Evolutionary conservation across 2,329 filamentous ascomycete species (phyloP), one percentile per base, ranked within the genome.

Genomic region (Penicillium frequentans): DNA sequence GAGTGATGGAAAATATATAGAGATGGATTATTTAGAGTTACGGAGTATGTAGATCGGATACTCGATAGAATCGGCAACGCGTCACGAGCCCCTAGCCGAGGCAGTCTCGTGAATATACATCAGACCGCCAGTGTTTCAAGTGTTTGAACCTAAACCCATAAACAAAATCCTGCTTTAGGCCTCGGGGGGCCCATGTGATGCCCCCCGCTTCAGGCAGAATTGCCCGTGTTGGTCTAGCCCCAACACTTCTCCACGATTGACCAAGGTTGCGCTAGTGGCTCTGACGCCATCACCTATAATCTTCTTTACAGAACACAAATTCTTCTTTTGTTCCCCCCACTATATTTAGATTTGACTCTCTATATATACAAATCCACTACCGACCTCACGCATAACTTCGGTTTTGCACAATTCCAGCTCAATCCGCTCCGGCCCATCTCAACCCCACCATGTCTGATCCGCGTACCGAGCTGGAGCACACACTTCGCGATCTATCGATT

Each of bases 401-500:
- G 11, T n/a, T 23, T 49, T 37, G 6, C 16, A 10, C 29, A 10
- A 10, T 49, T 24, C 31, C 29, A 42, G 19, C 26, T 31, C 27
- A 26, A 21, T 27, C 37, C 10, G 31, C 13, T 9, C 23, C 35
- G 21, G 33, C 24, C 24, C 24, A n/a, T 50, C 24, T 13, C 35
- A n/a, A 11, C 33, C 42, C 42, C 50, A 37, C 55, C 45, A 67
- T 67, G 64, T 64, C 64, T 56, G 64, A 67, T 58, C 61, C 60
- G 23, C 44, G 62, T 29, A 44, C 54, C 52, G 70, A 72, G 56
- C 69, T 73, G 49, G 63, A 73, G 57, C 70, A 69, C n/a, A 65
- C 67, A 37, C 66, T 73, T 39, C 65, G 65, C 54, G 55, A 65
- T 50, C 69, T 73, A 14, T 63, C 66, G 51, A 69, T 75, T 59